These are phyloP conservation scores for Starmerella asiatica DNA, from an alignment of 805 yeast species.

Conservation along the genomic window DNA sequence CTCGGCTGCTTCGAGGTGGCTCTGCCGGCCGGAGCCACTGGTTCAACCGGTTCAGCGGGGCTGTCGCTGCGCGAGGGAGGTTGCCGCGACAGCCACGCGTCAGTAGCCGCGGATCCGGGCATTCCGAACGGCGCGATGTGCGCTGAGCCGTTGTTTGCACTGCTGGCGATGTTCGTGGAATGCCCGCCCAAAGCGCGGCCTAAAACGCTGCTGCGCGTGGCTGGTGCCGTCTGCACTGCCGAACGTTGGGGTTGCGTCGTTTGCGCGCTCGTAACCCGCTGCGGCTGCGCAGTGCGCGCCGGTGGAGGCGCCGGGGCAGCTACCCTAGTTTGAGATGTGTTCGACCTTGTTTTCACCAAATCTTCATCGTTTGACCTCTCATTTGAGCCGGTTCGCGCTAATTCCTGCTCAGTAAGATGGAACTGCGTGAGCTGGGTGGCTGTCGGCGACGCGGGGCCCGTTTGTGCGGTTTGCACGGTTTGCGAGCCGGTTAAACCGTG, in stretches of 20 bases:
- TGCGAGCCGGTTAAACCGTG: not conserved
- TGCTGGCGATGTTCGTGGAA: not conserved
- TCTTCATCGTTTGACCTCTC: too few species aligned
- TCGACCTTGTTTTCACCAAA: too few species aligned
- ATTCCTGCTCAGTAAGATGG: too few species aligned
- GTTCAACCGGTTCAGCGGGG: conserved; percentile 1
- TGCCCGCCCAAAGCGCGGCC: not conserved
- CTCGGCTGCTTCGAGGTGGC: conserved; percentile 24
- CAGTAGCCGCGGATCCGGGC: not conserved
- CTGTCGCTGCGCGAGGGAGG: conserved; percentile 1
- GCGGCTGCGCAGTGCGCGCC: not conserved
- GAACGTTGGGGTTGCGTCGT: not conserved
- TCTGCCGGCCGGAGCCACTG: conserved; percentile 9
- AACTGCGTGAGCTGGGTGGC: not conserved
- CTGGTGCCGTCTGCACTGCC: not conserved
- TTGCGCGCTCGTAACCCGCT: too few species aligned
- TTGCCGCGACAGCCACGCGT: conserved; percentile 1
- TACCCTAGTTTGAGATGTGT: not conserved
- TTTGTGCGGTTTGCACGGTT: not conserved
- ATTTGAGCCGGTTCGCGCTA: too few species aligned
- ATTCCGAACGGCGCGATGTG: not conserved
- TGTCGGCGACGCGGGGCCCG: not conserved
- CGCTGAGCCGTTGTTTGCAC: conserved; percentile 1
- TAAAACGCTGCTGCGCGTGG: not conserved
- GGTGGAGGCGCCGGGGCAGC: not conserved